Percentiles rank a stretch among this genome's conserved stretches.
These are phyloP conservation scores for Davidsoniella australis DNA, from an alignment of 2,329 filamentous ascomycete genomes.

Conservation along the genomic window DNA sequence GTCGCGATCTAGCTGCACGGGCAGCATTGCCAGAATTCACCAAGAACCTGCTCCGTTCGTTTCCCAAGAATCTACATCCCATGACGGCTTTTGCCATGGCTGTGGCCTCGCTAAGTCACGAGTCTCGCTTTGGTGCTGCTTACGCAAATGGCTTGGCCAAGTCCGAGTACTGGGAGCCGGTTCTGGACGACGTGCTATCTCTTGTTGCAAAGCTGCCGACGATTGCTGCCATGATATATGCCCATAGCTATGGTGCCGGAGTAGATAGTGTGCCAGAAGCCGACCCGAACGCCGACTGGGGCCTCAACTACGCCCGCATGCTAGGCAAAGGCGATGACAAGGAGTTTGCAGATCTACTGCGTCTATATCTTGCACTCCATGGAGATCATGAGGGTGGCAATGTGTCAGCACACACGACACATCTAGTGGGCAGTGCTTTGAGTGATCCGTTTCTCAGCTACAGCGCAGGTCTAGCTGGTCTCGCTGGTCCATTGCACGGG, in stretches of 20 bases:
- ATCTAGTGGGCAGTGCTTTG: constrained; percentile 85
- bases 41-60: constrained; percentile 71
- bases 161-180: constrained; percentile 97
- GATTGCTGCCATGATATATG: constrained; percentile 94
- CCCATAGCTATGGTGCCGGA: constrained; percentile 57
- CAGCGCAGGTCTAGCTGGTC: constrained; percentile 83
- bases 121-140: constrained; percentile 80
- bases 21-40: constrained; percentile 69
- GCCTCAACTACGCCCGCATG: constrained; percentile 96
- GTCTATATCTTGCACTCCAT: constrained; percentile 88
- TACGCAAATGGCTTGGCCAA: constrained; percentile 87
- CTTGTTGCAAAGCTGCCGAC: constrained; percentile 91
- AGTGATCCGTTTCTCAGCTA: constrained; percentile 93
- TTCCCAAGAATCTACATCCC: constrained; percentile 80
- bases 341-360: constrained; percentile 86
- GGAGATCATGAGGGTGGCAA: constrained; percentile 98
- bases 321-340: constrained; percentile 81
- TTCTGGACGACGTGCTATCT: constrained; percentile 87
- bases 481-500: constrained; percentile 49
- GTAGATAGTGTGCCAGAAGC: constrained; percentile 58
- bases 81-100: constrained; percentile 98
- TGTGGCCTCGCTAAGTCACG: constrained; percentile 89
- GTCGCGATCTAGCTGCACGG: constrained; percentile 73
- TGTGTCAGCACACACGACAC: constrained; percentile 87
- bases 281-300: constrained; percentile 83